Base-by-base conservation (phyloP, 2,329 filamentous ascomycete genomes). In the Talaromyces sp. region DNA sequence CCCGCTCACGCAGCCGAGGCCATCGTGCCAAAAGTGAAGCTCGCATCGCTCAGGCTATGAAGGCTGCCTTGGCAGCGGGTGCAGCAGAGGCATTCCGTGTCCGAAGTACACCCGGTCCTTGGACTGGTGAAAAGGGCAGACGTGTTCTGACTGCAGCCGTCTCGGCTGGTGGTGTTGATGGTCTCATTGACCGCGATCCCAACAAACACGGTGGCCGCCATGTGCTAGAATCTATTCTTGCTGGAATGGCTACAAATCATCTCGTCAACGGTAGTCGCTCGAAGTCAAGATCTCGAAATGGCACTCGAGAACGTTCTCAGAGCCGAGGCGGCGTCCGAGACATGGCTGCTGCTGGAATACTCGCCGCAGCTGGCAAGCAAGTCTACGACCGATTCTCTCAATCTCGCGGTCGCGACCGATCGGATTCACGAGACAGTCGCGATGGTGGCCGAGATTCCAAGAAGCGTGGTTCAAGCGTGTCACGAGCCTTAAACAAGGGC, bases 31-130 rank as follows among this genome's bases (percentile, higher is more conserved):
- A 81, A 65, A 83, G 82, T 47, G 74, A 82, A 76, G 77, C 83
- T 61, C 91, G 91, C 71, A 86, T 92, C 56, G 88, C 93, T 70
- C 92, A 97, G 79, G 93, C 93, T 39, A 92, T 93, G 75, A 94
- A 95, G 82, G 93, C 94, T 39, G 95, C 93, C 22, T 83, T 97
- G 45, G 86, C 96, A 56, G 93, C 94, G 35, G 94, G 93, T 71
- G 94, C 93, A 47, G 90, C 93, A 63, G 93, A 97, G 78, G 94
- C 94, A 49, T 96, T 96, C 84, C 90, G 92, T 67, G 89, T 93
- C 64, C 89, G 93, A 75, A 96, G 94, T 73, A 90, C 95, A 68
- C 90, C 92, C 2, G 94, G 94, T 63, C 87, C 89, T 50, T 97
- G 93, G 93, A 90, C 89, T 68, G 94, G 93, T 43, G 90, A 91